These are phyloP conservation scores for Xylaria sp. DNA, from an alignment of 2,329 filamentous ascomycete species.

Conservation along the genomic window DNA sequence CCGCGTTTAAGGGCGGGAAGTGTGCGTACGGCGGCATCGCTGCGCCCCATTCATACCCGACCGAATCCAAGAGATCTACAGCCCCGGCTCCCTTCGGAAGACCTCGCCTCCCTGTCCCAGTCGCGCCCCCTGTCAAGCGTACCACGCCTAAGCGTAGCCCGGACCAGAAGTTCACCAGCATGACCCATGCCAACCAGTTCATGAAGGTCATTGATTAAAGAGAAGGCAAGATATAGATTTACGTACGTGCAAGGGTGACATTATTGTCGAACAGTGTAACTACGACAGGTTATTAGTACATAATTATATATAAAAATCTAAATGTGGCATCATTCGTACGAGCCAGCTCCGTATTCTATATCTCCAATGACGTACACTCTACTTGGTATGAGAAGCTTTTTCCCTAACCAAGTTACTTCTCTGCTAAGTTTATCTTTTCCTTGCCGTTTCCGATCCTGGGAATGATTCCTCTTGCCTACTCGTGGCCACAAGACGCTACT, in stretches of 20 bases:
- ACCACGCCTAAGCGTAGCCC: constrained; percentile 27
- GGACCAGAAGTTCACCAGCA: constrained; percentile 27
- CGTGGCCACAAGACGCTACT: neutral
- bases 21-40: constrained; percentile 53
- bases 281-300: constrained; percentile 4
- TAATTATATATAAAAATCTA: constrained; percentile 5
- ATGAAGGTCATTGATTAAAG: constrained; percentile 48
- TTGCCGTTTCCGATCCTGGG: neutral
- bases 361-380: constrained; percentile 2
- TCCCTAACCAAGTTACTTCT: neutral
- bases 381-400: neutral
- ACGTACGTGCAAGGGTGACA: constrained; percentile 12
- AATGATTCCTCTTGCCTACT: neutral
- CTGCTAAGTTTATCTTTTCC: neutral
- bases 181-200: constrained; percentile 42
- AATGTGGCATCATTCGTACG: neutral
- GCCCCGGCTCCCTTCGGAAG: constrained; percentile 38
- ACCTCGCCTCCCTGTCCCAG: constrained; percentile 36
- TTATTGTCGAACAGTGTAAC: constrained; percentile 14
- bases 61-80: constrained; percentile 28
- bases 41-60: constrained; percentile 17
- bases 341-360: neutral
- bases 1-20: constrained; percentile 54
- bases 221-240: neutral
- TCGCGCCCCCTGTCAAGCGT: constrained; percentile 29